Base-by-base conservation (phyloP, 106 monocot genomes). In the Apostasia shenzhenica region DNA sequence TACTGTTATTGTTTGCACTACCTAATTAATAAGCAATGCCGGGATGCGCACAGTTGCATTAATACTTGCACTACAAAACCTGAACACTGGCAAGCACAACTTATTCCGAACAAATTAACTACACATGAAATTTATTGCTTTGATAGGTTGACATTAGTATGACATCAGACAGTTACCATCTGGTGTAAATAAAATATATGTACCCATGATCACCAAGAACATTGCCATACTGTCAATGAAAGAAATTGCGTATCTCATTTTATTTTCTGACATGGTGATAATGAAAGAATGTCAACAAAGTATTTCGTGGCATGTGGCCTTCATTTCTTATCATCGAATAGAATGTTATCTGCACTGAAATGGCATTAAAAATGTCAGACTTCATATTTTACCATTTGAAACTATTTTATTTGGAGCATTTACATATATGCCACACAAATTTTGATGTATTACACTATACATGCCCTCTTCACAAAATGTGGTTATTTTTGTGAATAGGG, bases 301-400 rank as follows among this genome's bases (percentile, higher is more conserved):
- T 26, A 26, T 26, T 26, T 26, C 0, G 26, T 26, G 26, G 26
- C 26, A 26, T 26, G 41, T 59, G 41, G 38, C 8, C 41, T 41
- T 59, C 6, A 40, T 59, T 41, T 41, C 9, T 59, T 59, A 59
- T 8, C 41, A 59, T 59, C 13, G 41, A 6, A 9, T 39, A 37
- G 59, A 59, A 59, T 59, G 40, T 59, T 40, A 40, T 57, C 51
- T 52, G 51, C 56, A 56, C 41, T 41, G 59, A 59, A 59, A 8
- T 59, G 6, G 1, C 2, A 1, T 59, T 57, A 5, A 26, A 57
- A 52, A 57, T 52, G 9, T 13, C 51, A 51, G 47, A 47, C 67
- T 54, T 42, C 44, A 63, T 3, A 11, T 63, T 6, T 59, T 14
- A 45, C 26, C 26, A 26, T 26, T 26, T 45, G 45, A 43, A 70